Evolutionary conservation across 2,329 filamentous ascomycete species (phyloP).

Genomic region (Aspergillus chevalieri): DNA sequence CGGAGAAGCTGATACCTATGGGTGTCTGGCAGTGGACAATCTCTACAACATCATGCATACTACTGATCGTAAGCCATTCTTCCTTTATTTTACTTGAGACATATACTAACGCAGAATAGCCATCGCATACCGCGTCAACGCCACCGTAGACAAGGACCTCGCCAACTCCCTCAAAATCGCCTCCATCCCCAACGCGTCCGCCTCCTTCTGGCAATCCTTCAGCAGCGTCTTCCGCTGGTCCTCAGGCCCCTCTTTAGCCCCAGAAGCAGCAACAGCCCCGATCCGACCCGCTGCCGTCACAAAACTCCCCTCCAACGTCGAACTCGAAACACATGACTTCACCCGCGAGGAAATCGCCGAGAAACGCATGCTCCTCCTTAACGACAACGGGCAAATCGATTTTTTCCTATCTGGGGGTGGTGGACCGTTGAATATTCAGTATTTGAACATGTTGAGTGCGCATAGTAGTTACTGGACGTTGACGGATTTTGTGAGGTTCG

Average conservation of each 20-base stretch:
- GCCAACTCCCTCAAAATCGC: constrained; percentile 69
- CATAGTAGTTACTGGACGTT: constrained; percentile 92
- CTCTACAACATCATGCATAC: constrained; percentile 86
- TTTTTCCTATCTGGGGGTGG: constrained; percentile 78
- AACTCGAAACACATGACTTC: constrained; percentile 94
- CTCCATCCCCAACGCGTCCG: constrained; percentile 67
- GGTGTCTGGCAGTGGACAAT: constrained; percentile 90
- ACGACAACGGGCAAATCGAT: constrained; percentile 95
- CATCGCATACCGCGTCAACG: constrained; percentile 88
- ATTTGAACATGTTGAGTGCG: constrained; percentile 92
- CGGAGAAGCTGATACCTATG: constrained; percentile 74
- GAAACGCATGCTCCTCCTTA: constrained; percentile 77
- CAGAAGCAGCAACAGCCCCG: constrained; percentile 64
- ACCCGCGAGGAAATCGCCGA: constrained; percentile 87
- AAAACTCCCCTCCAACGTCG: constrained; percentile 64
- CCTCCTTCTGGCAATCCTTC: constrained; percentile 60
- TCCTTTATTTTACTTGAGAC: constrained; percentile 7
- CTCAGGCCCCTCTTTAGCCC: constrained; percentile 46
- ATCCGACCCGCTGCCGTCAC: constrained; percentile 52
- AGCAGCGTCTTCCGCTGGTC: constrained; percentile 57
- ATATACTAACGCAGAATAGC: constrained; percentile 51
- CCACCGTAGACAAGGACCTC: constrained; percentile 76
- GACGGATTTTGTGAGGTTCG: constrained; percentile 79
- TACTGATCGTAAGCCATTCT: constrained; percentile 49
- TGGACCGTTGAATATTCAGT: constrained; percentile 88